A percentile compares a stretch with the other conserved stretches of the same genome.
Conservation (phyloP, 2,329 filamentous ascomycete species). For the Didymella sp. region DNA sequence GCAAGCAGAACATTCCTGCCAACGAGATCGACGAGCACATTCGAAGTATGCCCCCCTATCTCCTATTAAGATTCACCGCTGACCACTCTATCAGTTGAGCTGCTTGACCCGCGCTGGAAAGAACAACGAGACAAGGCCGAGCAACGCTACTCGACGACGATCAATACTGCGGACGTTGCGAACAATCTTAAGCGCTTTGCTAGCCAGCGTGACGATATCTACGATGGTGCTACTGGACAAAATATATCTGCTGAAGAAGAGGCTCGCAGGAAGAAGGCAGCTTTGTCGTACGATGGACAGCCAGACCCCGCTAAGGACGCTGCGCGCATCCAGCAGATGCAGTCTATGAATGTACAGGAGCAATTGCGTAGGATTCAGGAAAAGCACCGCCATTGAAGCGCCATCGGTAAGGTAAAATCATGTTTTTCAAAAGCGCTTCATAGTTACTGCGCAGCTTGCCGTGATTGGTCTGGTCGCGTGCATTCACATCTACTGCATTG, state of each 20-base stretch:
- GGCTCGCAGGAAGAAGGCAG: conserved; percentile 77
- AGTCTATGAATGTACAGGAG: conserved; percentile 74
- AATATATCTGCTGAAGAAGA: conserved; percentile 75
- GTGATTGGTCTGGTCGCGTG: not conserved
- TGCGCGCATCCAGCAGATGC: conserved; percentile 61
- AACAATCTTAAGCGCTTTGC: conserved; percentile 96
- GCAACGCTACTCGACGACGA: conserved; percentile 82
- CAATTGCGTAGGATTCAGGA: conserved; percentile 76
- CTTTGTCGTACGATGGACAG: conserved; percentile 70
- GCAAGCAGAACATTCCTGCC: conserved; percentile 85
- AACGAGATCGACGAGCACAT: conserved; percentile 91
- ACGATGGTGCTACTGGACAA: conserved; percentile 75
- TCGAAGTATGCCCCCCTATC: conserved; percentile 67
- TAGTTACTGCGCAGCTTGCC: conserved; percentile 3
- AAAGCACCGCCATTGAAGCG: conserved; percentile 50
- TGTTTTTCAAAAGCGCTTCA: not conserved
- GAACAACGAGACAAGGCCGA: conserved; percentile 92
- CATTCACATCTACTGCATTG: conserved; percentile 22
- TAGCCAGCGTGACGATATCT: conserved; percentile 85
- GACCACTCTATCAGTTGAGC: conserved; percentile 67
- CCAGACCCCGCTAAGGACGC: conserved; percentile 65
- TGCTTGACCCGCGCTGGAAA: conserved; percentile 93
- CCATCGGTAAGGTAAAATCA: conserved; percentile 4
- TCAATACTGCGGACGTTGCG: conserved; percentile 85
- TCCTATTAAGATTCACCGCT: conserved; percentile 34